Conservation (phyloP, 208 protist genomes). For the Leishmania lainsoni region DNA sequence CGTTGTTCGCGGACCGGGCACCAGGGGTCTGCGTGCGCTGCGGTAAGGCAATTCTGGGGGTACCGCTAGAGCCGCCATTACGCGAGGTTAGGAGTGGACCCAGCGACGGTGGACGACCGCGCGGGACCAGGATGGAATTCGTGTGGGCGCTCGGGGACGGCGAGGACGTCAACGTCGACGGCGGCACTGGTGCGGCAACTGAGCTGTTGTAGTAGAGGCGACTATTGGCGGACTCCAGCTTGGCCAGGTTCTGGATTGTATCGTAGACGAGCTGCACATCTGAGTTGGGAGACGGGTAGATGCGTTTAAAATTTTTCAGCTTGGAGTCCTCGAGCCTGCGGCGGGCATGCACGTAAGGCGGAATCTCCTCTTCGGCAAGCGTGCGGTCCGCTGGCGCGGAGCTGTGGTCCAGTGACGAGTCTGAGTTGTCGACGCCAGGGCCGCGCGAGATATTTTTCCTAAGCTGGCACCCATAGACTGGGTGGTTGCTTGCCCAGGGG, state of each 20-base stretch:
- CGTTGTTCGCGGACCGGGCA: background rate
- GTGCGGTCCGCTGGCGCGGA: background rate
- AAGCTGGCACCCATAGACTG: conserved; percentile 30
- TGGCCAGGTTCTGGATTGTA: conserved; percentile 49
- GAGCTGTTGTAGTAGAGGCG: conserved; percentile 42
- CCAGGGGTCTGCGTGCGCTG: conserved; percentile 10
- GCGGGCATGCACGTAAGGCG: conserved; percentile 29
- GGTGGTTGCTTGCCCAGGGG: conserved; percentile 51
- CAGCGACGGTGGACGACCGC: conserved; percentile 19
- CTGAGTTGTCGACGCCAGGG: background rate
- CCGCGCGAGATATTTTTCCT: conserved; percentile 19
- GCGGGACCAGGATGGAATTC: conserved; percentile 10
- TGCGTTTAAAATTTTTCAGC: conserved; percentile 75
- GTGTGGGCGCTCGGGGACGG: conserved; percentile 12
- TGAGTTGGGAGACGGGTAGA: conserved; percentile 73
- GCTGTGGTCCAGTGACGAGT: conserved; percentile 5
- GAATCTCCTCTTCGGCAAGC: conserved; percentile 17
- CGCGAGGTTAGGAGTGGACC: conserved; percentile 31
- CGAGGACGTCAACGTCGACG: background rate
- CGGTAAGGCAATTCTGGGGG: conserved; percentile 1
- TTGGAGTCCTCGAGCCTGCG: conserved; percentile 72
- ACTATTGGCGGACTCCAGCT: conserved; percentile 42
- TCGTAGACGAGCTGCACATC: conserved; percentile 78
- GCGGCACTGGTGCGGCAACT: conserved; percentile 23
- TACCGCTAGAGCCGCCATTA: conserved; percentile 8